Percentiles rank a stretch among this genome's conserved stretches.
phyloP scores from a whole-genome alignment of 768 basidiomycete species.

The Ephemerocybe angulata region DNA sequence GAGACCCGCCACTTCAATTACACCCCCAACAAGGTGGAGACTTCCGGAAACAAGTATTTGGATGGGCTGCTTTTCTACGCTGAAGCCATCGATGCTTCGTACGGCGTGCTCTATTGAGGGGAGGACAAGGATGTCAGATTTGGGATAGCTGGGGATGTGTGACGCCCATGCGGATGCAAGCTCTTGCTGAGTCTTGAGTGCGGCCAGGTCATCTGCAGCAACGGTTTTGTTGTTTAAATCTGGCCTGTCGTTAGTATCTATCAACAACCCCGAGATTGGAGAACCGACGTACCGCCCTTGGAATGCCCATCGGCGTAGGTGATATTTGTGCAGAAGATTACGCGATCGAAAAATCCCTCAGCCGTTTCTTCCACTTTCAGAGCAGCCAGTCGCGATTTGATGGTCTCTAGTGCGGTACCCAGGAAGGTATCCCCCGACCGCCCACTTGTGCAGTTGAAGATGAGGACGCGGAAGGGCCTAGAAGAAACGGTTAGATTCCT shows the following conservation, averaged over 20 bases:
- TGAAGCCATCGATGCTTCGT: constrained; percentile 50
- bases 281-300: constrained; percentile 68
- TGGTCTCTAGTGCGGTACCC: constrained; percentile 49
- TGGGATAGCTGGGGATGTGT: constrained; percentile 59
- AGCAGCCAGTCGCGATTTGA: constrained; percentile 42
- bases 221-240: constrained; percentile 76
- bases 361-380: constrained; percentile 36
- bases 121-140: constrained; percentile 66
- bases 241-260: constrained; percentile 24
- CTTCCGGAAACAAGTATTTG: constrained; percentile 90
- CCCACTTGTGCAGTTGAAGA: constrained; percentile 95
- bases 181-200: constrained; percentile 72
- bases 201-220: constrained; percentile 54
- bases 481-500: background rate
- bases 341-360: constrained; percentile 67
- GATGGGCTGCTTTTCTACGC: constrained; percentile 23
- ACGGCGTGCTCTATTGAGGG: constrained; percentile 90
- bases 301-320: constrained; percentile 87
- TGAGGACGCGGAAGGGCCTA: constrained; percentile 49
- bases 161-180: constrained; percentile 71
- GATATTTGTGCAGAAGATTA: constrained; percentile 95
- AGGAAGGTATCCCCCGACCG: constrained; percentile 79
- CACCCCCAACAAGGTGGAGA: constrained; percentile 89
- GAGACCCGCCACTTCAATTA: constrained; percentile 86
- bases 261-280: background rate